These are phyloP conservation scores for Malania oleifera DNA, from an alignment of 164 flowering plant species.

Conservation along the genomic window DNA sequence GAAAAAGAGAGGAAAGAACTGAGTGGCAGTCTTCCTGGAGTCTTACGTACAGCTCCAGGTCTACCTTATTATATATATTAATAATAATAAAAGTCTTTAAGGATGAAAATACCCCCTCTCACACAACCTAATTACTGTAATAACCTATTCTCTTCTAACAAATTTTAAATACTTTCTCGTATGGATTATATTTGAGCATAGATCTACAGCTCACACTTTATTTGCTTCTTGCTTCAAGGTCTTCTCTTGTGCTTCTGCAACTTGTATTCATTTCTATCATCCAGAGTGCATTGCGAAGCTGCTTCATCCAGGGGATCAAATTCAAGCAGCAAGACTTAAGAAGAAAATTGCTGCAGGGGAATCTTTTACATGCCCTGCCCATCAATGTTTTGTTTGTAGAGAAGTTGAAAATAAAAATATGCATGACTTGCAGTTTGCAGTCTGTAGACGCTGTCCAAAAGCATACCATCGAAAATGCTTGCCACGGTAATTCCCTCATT, in stretches of 20 bases:
- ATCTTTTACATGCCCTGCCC: constrained; percentile 69
- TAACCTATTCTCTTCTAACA: too few relatives aligned
- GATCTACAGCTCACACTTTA: background rate
- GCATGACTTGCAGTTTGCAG: constrained; percentile 59
- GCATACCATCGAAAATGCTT: constrained; percentile 87
- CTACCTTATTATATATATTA: too few relatives aligned
- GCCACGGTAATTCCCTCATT: constrained; percentile 50
- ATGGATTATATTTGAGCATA: too few relatives aligned
- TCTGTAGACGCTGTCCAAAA: constrained; percentile 88
- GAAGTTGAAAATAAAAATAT: constrained; percentile 46
- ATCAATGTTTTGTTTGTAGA: constrained; percentile 59
- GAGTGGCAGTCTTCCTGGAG: too few relatives aligned
- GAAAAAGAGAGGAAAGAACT: too few relatives aligned
- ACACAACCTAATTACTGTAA: too few relatives aligned
- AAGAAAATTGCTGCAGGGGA: constrained; percentile 51
- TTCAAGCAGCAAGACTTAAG: constrained; percentile 34
- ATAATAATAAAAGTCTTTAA: too few relatives aligned
- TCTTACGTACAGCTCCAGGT: too few relatives aligned
- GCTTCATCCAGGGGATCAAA: constrained; percentile 33
- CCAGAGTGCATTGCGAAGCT: constrained; percentile 62
- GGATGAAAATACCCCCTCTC: too few relatives aligned
- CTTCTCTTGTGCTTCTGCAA: constrained; percentile 61
- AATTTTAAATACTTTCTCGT: too few relatives aligned
- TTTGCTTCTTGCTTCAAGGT: constrained; percentile 36
- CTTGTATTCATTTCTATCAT: constrained; percentile 81